Conservation (phyloP, 768 basidiomycete species). For the Panaeolus papilionaceus region DNA sequence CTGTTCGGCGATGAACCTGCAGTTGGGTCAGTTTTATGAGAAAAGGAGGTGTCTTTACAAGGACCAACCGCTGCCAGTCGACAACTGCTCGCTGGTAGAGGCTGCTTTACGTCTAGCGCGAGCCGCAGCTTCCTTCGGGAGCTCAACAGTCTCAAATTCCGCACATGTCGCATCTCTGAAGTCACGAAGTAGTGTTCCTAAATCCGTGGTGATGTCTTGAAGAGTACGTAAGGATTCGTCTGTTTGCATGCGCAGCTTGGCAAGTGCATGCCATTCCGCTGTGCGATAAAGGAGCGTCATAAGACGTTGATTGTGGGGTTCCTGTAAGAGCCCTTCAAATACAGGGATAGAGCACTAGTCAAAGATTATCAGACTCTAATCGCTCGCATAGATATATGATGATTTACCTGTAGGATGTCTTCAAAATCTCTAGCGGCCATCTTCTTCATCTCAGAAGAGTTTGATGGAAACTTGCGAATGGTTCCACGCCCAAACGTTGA, state of each 20-base stretch:
- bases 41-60: conserved; percentile 33
- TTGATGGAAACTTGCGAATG: conserved; percentile 32
- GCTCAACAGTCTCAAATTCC: conserved; percentile 37
- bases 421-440: conserved; percentile 43
- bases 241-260: conserved; percentile 36
- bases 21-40: conserved; percentile 29
- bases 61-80: too few species aligned
- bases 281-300: conserved; percentile 40
- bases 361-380: conserved; percentile 32
- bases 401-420: conserved; percentile 44
- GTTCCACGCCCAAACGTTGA: conserved; percentile 31
- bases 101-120: conserved; percentile 26
- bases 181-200: conserved; percentile 37
- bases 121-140: conserved; percentile 44
- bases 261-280: conserved; percentile 39
- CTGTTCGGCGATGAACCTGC: background rate
- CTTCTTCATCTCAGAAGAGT: conserved; percentile 38
- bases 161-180: conserved; percentile 35
- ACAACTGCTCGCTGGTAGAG: background rate
- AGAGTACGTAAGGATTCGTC: conserved; percentile 33
- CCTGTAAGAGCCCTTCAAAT: conserved; percentile 43
- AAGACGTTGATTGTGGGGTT: conserved; percentile 33
- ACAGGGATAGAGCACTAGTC: conserved; percentile 42
- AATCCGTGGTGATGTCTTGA: conserved; percentile 29
- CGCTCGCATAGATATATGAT: background rate